These are phyloP conservation scores for Comarum palustre DNA, from an alignment of 306 rosid species.

Conservation along the genomic window DNA sequence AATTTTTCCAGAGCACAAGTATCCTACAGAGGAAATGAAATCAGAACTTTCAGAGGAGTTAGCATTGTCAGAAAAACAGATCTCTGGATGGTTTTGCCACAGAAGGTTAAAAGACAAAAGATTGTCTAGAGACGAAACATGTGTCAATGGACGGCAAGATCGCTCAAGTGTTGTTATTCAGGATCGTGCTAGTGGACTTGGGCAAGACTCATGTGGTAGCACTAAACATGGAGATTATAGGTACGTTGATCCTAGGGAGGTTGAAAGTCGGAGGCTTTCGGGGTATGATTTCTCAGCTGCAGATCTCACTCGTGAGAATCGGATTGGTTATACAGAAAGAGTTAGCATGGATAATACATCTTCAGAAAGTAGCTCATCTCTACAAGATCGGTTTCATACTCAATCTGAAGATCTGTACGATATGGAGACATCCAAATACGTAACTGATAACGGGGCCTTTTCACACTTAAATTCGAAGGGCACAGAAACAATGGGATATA, in stretches of 20 bases:
- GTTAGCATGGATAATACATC: slow-evolving; percentile 66
- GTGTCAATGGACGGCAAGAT: slow-evolving; percentile 78
- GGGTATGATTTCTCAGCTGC: slow-evolving; percentile 52
- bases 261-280: slow-evolving; percentile 73
- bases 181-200: slow-evolving; percentile 89
- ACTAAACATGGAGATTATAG: slow-evolving; percentile 77
- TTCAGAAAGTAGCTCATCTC: slow-evolving; percentile 83
- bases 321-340: slow-evolving; percentile 47
- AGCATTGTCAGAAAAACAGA: slow-evolving; percentile 86
- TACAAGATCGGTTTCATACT: slow-evolving; percentile 55
- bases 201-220: slow-evolving; percentile 98
- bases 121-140: slow-evolving; percentile 54
- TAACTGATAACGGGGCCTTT: slow-evolving; percentile 47
- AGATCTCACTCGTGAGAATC: slow-evolving; percentile 44
- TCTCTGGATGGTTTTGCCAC: slow-evolving; percentile 99
- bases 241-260: slow-evolving; percentile 84
- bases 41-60: slow-evolving; percentile 60
- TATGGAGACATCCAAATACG: slow-evolving; percentile 59
- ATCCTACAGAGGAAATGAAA: slow-evolving; percentile 91
- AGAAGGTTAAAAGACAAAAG: slow-evolving; percentile 92
- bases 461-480: slow-evolving; percentile 57
- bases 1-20: slow-evolving; percentile 68
- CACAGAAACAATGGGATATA: slow-evolving; percentile 50
- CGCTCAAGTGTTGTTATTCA: slow-evolving; percentile 85
- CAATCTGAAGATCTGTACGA: slow-evolving; percentile 65